Conservation (phyloP, 257 asterid species). For the Salvia splendens region DNA sequence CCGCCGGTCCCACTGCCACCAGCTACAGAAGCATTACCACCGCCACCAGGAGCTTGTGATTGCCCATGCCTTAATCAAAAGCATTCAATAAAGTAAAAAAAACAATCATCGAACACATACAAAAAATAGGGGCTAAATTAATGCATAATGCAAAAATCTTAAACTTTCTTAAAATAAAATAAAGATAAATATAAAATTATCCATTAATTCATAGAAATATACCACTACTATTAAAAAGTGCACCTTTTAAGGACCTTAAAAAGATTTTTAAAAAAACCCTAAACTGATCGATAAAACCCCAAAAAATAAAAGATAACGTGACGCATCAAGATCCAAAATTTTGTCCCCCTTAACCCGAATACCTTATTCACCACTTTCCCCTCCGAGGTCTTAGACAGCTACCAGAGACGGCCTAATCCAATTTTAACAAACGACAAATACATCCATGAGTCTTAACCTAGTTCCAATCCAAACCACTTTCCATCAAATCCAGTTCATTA, state of each 20-base stretch:
- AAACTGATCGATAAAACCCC: constrained; percentile 26
- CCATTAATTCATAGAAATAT: not conserved
- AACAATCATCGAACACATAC: constrained; percentile 12
- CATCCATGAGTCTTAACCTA: constrained; percentile 14
- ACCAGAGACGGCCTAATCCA: constrained; percentile 30
- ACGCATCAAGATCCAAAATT: constrained; percentile 44
- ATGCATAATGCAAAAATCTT: constrained; percentile 22
- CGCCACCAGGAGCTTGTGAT: constrained; percentile 56
- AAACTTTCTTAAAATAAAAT: not conserved
- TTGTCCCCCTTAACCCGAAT: constrained; percentile 37
- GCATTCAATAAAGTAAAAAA: constrained; percentile 11
- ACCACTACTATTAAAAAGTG: not conserved
- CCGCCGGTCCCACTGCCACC: constrained; percentile 33
- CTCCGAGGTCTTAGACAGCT: constrained; percentile 28
- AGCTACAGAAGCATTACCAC: constrained; percentile 31
- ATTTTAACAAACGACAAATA: constrained; percentile 15
- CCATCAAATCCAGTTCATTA: constrained; percentile 40
- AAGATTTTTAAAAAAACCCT: no score
- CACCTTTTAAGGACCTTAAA: constrained; percentile 23
- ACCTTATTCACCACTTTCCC: constrained; percentile 32
- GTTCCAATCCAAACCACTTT: constrained; percentile 37
- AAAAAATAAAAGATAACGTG: constrained; percentile 5
- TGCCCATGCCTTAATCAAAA: constrained; percentile 54
- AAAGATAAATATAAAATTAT: not conserved
- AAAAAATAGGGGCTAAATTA: constrained; percentile 10